Evolutionary conservation across 139 green algal genomes (phyloP).

Genomic region (Chlamydomonas sp.): DNA sequence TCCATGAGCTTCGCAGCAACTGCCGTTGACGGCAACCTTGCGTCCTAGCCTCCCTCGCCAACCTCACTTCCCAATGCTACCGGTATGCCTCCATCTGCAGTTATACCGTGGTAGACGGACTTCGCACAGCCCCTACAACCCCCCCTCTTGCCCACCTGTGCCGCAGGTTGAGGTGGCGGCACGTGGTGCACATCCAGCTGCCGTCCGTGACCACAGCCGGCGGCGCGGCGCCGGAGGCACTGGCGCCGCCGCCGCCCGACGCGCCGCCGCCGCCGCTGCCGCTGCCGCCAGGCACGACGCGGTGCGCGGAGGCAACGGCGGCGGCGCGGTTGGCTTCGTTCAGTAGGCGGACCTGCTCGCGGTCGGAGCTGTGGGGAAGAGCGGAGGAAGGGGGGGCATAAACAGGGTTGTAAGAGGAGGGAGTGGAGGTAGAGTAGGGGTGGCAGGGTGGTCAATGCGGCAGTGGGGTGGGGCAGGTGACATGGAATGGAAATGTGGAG

Average conservation of each 20-base stretch:
- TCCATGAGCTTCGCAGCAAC: too few species aligned
- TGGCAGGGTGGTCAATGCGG: too few species aligned
- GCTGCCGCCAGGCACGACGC: not conserved
- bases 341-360: slow-evolving; percentile 35
- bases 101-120: too few species aligned
- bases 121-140: too few species aligned
- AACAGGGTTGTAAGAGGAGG: not conserved
- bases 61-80: too few species aligned
- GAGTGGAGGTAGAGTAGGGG: not conserved
- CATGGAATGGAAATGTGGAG: too few species aligned
- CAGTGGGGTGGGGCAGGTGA: too few species aligned
- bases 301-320: slow-evolving; percentile 9
- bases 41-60: too few species aligned
- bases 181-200: slow-evolving; percentile 46
- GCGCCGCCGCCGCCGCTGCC: not conserved
- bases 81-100: too few species aligned
- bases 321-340: slow-evolving; percentile 52
- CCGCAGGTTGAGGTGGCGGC: slow-evolving; percentile 35
- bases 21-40: too few species aligned
- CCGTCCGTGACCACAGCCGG: not conserved
- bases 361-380: slow-evolving; percentile 32
- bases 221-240: not conserved
- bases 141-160: not conserved
- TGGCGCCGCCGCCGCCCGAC: not conserved
- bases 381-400: not conserved